Evolutionary conservation across 345 rosid genomes (phyloP), one percentile per base, ranked within the genome.

Genomic region (Hibiscus mutabilis): DNA sequence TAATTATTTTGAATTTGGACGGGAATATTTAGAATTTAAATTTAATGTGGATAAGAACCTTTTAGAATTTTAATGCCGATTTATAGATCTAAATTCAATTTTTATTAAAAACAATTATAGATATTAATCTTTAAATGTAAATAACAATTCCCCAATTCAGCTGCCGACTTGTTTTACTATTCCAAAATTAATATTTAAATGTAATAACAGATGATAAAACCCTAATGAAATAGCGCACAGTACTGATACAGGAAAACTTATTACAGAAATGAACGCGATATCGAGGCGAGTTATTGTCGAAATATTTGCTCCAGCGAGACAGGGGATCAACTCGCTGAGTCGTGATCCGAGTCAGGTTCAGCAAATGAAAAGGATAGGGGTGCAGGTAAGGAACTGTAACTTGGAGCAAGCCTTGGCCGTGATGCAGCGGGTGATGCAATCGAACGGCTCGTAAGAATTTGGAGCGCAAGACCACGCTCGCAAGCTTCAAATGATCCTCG

Each of bases 341-440:
- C 84, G n/a, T n/a, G n/a, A n/a, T n/a, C n/a, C n/a, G n/a, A n/a
- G n/a, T n/a, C n/a, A 74, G 74, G 59, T 68, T 47, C 94, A 88
- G 70, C 97, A 91, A 44, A 82, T 77, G 79, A 71, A 97, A 74
- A 95, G 97, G 73, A 94, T 94, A 52, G 77, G 98, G 22, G 96
- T 91, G 79, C 84, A 84, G 87, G 97, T 91, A 11, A 0, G 18
- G 9, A 22, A 82, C 7, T 91, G 95, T 27, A 86, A 87, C 76
- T 74, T 94, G 68, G 98, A 94, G 62, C 81, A 66, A 33, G 97
- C 95, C 42, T 79, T 94, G 73, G n/a, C 74, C 44, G 6, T 79
- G 0, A 70, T 94, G 91, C 95, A 91, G 19, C 91, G 10, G 90
- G 97, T 66, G 98, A 97, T n/a, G n/a, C n/a, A 73, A 86, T 91